phyloP scores from a whole-genome alignment of 2,329 filamentous ascomycete species.

The Colletotrichum sansevieriae region DNA sequence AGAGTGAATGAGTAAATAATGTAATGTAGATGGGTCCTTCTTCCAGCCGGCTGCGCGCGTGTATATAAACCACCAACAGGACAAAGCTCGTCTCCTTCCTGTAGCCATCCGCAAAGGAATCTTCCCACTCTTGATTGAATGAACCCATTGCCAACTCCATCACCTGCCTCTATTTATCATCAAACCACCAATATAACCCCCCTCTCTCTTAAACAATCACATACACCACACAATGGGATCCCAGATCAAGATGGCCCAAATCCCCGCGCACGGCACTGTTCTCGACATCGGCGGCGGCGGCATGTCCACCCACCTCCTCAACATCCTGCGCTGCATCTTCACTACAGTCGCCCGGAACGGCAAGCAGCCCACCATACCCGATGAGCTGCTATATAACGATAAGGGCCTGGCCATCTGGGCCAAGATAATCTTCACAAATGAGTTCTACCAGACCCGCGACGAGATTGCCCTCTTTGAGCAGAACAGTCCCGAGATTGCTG shows the following conservation, averaged over 20 bases:
- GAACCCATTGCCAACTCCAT: no score
- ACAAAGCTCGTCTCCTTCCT: no score
- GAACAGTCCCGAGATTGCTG: conserved; percentile 53
- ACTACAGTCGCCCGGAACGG: conserved; percentile 8
- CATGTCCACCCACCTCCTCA: conserved; percentile 48
- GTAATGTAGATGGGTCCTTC: no score
- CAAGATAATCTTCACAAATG: conserved; percentile 54
- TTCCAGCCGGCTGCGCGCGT: no score
- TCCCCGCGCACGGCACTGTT: conserved; percentile 50
- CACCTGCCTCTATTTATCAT: neutral
- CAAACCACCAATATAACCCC: neutral
- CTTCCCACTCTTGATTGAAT: no score
- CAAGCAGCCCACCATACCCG: conserved; percentile 50
- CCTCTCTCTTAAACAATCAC: neutral
- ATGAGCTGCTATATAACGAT: conserved; percentile 57
- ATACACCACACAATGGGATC: neutral
- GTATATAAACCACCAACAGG: no score
- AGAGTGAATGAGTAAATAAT: no score
- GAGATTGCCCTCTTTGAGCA: conserved; percentile 53
- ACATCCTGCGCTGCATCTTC: conserved; percentile 44
- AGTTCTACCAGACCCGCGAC: conserved; percentile 58
- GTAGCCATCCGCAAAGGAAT: no score
- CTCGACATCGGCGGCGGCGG: conserved; percentile 55
- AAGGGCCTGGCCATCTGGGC: conserved; percentile 56
- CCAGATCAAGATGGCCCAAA: neutral